Percentiles rank a stretch among this genome's conserved stretches.
These are phyloP conservation scores for Panellus pusillus DNA, from an alignment of 768 basidiomycete species.

Conservation along the genomic window DNA sequence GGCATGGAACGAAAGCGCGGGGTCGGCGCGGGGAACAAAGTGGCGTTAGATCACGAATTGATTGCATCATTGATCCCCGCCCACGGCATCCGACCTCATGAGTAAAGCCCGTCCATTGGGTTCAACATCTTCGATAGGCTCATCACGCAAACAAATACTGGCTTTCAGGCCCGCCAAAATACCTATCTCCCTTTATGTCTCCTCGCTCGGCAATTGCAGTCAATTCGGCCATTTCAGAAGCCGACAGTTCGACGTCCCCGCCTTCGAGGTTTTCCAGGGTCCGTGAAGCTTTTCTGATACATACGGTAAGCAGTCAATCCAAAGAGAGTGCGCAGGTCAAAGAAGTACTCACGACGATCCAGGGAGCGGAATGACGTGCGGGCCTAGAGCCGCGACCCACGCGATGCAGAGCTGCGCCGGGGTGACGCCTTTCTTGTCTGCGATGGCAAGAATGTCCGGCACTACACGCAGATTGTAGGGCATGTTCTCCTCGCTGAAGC, in stretches of 20 bases:
- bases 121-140: too few species aligned
- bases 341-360: conserved; percentile 41
- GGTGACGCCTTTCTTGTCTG: conserved; percentile 42
- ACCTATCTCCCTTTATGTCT: conserved; percentile 15
- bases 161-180: not conserved
- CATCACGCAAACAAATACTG: too few species aligned
- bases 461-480: conserved; percentile 46
- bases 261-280: conserved; percentile 48
- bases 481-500: conserved; percentile 49
- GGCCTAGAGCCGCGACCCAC: conserved; percentile 41
- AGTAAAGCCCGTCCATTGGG: too few species aligned
- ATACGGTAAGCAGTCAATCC: too few species aligned
- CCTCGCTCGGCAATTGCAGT: conserved; percentile 31
- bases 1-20: too few species aligned
- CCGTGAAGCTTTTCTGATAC: conserved; percentile 25
- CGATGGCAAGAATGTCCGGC: conserved; percentile 39
- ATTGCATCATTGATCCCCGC: too few species aligned
- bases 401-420: conserved; percentile 44
- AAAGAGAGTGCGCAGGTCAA: not conserved
- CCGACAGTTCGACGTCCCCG: conserved; percentile 40
- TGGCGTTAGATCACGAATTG: too few species aligned
- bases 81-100: too few species aligned
- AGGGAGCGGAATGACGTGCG: conserved; percentile 50
- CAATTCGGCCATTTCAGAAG: conserved; percentile 42
- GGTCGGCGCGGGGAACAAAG: too few species aligned